phyloP scores from a whole-genome alignment of 2,329 filamentous ascomycete species.

The Chrysoporthe deuterocubensis region DNA sequence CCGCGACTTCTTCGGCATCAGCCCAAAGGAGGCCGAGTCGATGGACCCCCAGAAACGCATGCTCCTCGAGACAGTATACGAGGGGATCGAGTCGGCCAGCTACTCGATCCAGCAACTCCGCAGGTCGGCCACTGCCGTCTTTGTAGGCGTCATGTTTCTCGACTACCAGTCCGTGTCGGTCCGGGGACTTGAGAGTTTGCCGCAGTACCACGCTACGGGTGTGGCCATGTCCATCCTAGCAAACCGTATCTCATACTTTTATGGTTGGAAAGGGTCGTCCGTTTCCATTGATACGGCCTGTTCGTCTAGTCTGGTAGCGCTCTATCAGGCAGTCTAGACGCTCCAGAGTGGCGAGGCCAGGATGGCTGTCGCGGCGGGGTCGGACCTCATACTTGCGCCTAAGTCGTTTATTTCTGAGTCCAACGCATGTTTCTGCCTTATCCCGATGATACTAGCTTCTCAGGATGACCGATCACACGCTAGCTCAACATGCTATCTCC shows the following conservation, averaged over 20 bases:
- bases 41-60: slow-evolving; percentile 42
- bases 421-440: too few species aligned
- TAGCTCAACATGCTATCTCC: neutral
- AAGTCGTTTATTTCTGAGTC: too few species aligned
- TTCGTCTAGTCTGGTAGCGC: slow-evolving; percentile 43
- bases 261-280: slow-evolving; percentile 44
- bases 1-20: slow-evolving; percentile 43
- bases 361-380: slow-evolving; percentile 36
- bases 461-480: neutral
- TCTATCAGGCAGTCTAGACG: slow-evolving; percentile 44
- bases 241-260: slow-evolving; percentile 46
- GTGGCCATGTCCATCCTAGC: slow-evolving; percentile 34
- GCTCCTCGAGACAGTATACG: slow-evolving; percentile 42
- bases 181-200: slow-evolving; percentile 14
- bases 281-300: slow-evolving; percentile 51
- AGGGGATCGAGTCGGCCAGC: slow-evolving; percentile 42
- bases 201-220: neutral
- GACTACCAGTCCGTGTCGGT: slow-evolving; percentile 42
- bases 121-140: slow-evolving; percentile 43
- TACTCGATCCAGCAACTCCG: slow-evolving; percentile 38
- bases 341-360: slow-evolving; percentile 38
- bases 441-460: neutral
- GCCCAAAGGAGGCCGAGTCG: slow-evolving; percentile 41
- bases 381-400: too few species aligned
- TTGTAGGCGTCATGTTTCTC: slow-evolving; percentile 40